Evolutionary conservation across 768 basidiomycete species (phyloP).

Genomic region (Hygrophoropsis aurantiaca): DNA sequence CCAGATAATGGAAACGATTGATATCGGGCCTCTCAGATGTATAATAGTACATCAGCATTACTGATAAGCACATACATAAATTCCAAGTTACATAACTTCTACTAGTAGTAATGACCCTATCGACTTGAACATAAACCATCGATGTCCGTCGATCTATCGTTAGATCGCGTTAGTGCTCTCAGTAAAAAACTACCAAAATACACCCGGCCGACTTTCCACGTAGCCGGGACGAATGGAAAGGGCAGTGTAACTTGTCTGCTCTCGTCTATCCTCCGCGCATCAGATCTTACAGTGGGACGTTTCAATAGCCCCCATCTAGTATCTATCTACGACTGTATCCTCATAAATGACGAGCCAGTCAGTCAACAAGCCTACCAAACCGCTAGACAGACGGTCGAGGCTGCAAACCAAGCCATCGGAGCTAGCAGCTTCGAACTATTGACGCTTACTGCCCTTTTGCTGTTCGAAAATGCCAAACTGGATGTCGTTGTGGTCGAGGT

Average conservation of each 20-base stretch:
- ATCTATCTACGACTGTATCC: slow-evolving; percentile 72
- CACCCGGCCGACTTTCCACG: slow-evolving; percentile 80
- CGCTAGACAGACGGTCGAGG: slow-evolving; percentile 48
- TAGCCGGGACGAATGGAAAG: slow-evolving; percentile 97
- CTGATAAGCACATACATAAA: too few relatives aligned
- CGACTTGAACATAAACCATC: not conserved
- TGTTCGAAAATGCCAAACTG: slow-evolving; percentile 69
- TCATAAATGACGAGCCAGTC: slow-evolving; percentile 60
- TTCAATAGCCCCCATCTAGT: slow-evolving; percentile 95
- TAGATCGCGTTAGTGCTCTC: slow-evolving; percentile 57
- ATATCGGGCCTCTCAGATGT: too few relatives aligned
- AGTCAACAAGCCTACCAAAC: slow-evolving; percentile 43
- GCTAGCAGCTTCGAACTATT: slow-evolving; percentile 84
- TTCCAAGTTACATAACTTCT: too few relatives aligned
- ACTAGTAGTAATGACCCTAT: too few relatives aligned
- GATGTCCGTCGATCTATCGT: slow-evolving; percentile 70
- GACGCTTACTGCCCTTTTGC: slow-evolving; percentile 73
- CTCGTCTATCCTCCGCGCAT: slow-evolving; percentile 66
- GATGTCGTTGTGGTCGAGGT: slow-evolving; percentile 90
- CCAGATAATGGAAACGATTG: too few relatives aligned
- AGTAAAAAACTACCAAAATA: slow-evolving; percentile 57
- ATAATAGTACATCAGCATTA: too few relatives aligned
- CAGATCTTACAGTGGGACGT: slow-evolving; percentile 64
- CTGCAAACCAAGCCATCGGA: slow-evolving; percentile 41
- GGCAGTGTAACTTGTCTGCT: slow-evolving; percentile 87